Conservation (phyloP, 2,329 filamentous ascomycete genomes). For the Daldinia sp. region DNA sequence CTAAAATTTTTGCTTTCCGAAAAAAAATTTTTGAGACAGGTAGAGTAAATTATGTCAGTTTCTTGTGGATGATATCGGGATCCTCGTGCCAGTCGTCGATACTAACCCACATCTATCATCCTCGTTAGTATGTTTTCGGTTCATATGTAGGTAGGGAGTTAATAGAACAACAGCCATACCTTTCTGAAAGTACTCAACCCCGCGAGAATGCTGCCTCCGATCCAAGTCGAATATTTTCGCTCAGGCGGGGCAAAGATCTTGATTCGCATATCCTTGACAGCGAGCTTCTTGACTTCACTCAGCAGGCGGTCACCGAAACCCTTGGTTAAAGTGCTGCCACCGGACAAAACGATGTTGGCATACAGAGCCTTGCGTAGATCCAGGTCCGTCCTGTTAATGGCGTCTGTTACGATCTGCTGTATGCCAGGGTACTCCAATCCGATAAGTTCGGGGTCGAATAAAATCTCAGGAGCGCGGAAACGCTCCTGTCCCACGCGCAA, state of each 20-base stretch:
- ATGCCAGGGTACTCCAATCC: slow-evolving; percentile 96
- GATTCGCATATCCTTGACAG: slow-evolving; percentile 99
- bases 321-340: slow-evolving; percentile 94
- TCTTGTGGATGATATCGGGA: slow-evolving; percentile 97
- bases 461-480: slow-evolving; percentile 94
- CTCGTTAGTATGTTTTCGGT: slow-evolving; percentile 8
- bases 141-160: slow-evolving; percentile 10
- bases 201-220: slow-evolving; percentile 95
- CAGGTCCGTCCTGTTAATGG: slow-evolving; percentile 93
- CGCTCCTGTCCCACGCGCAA: slow-evolving; percentile 91
- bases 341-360: slow-evolving; percentile 96
- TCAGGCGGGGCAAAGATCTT: slow-evolving; percentile 99
- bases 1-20: not conserved
- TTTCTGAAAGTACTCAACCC: slow-evolving; percentile 98
- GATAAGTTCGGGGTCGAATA: slow-evolving; percentile 97
- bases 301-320: slow-evolving; percentile 94
- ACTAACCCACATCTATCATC: slow-evolving; percentile 93
- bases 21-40: not conserved
- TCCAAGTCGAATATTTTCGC: slow-evolving; percentile 99
- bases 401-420: slow-evolving; percentile 96
- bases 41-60: slow-evolving; percentile 74
- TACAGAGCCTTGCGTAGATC: slow-evolving; percentile 94
- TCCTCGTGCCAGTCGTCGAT: slow-evolving; percentile 99
- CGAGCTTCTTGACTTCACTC: slow-evolving; percentile 89
- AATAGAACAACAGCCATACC: slow-evolving; percentile 61